phyloP scores from a whole-genome alignment of 208 protist genomes.

The Leishmania braziliensis region DNA sequence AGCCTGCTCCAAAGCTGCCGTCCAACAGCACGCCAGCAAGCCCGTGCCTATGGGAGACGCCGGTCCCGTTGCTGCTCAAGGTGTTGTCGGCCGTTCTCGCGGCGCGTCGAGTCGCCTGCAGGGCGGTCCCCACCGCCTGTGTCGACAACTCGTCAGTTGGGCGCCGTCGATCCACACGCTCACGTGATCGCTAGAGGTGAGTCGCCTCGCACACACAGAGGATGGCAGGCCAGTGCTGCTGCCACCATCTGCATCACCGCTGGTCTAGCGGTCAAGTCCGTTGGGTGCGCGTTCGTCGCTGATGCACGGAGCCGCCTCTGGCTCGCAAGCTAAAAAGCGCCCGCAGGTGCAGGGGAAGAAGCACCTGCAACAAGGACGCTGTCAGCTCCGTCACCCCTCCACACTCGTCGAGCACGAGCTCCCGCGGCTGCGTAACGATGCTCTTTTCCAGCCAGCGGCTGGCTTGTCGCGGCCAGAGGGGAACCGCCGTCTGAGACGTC shows the following conservation, averaged over 20 bases:
- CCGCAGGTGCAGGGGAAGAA: conserved; percentile 8
- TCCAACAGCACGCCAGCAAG: no score
- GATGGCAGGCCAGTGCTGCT: background rate
- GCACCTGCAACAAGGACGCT: conserved; percentile 28
- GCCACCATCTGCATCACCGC: conserved; percentile 3
- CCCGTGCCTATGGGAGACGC: background rate
- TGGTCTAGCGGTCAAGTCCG: conserved; percentile 7
- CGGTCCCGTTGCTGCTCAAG: background rate
- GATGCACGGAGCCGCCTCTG: background rate
- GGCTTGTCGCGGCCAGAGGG: conserved; percentile 21
- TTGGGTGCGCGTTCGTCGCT: background rate
- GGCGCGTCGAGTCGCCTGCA: background rate
- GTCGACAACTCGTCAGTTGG: background rate
- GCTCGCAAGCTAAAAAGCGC: conserved; percentile 13
- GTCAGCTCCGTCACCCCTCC: conserved; percentile 26
- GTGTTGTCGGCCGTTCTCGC: background rate
- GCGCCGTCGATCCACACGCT: conserved; percentile 15
- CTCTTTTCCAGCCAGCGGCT: background rate
- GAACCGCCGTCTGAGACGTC: no score
- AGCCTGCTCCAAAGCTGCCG: no score
- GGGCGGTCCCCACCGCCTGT: background rate
- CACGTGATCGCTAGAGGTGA: background rate
- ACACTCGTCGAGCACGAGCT: conserved; percentile 14
- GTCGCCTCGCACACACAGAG: background rate
- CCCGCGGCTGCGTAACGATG: no score